Conservation (phyloP, 495 filamentous ascomycete genomes). For the Penicillium turbatum region DNA sequence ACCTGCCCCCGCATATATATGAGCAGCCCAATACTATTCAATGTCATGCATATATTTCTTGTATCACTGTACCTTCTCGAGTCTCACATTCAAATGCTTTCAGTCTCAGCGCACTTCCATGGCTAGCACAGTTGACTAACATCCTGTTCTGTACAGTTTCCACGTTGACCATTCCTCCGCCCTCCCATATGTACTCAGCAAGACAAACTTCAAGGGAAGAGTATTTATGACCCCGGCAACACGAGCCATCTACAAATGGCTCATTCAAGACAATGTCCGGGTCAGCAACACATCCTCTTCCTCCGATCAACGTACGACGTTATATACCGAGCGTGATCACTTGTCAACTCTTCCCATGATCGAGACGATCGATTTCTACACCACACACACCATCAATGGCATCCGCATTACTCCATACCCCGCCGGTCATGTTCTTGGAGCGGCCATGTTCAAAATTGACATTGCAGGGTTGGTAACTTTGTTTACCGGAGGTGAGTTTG, state of each 20-base stretch:
- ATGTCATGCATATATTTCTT: slow-evolving; percentile 19
- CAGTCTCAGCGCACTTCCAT: background rate
- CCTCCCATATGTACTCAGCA: slow-evolving; percentile 91
- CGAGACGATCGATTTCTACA: slow-evolving; percentile 97
- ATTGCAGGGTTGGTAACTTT: slow-evolving; percentile 94
- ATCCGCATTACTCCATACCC: slow-evolving; percentile 96
- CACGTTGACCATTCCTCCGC: slow-evolving; percentile 96
- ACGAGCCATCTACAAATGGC: slow-evolving; percentile 99
- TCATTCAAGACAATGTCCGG: slow-evolving; percentile 92
- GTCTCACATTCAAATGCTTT: background rate
- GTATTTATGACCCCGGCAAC: slow-evolving; percentile 99
- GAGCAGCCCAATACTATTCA: slow-evolving; percentile 32
- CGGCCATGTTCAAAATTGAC: slow-evolving; percentile 95
- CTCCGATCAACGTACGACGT: slow-evolving; percentile 67
- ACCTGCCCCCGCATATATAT: slow-evolving; percentile 27
- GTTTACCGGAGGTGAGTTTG: slow-evolving; percentile 64
- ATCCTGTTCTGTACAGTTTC: slow-evolving; percentile 57
- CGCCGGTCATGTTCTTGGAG: slow-evolving; percentile 94
- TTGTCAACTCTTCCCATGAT: slow-evolving; percentile 87
- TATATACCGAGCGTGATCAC: slow-evolving; percentile 94
- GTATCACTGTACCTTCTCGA: slow-evolving; percentile 20
- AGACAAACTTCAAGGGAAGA: slow-evolving; percentile 93
- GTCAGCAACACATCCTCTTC: slow-evolving; percentile 73
- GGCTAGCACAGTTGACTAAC: slow-evolving; percentile 22
- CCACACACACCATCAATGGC: slow-evolving; percentile 91